Conservation (phyloP, 192 early-diverging fungal genomes). For the Coemansia guatemalensis region DNA sequence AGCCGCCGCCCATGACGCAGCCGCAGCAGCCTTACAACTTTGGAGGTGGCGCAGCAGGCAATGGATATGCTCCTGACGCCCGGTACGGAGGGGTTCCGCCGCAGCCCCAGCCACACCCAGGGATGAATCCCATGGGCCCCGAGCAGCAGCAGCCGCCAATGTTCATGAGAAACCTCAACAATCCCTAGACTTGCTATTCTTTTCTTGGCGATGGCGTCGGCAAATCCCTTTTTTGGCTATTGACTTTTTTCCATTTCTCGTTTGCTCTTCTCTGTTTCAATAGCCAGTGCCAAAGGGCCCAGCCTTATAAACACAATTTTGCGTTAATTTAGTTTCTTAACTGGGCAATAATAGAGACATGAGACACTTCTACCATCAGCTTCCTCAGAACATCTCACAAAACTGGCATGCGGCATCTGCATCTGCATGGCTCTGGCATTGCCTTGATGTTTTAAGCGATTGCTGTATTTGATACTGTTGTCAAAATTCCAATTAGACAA, state of each 20-base stretch:
- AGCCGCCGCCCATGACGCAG: neutral
- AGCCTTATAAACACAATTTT: neutral
- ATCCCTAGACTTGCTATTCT: constrained; percentile 3
- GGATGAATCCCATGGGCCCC: neutral
- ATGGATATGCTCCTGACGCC: neutral
- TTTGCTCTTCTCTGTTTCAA: neutral
- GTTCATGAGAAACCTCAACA: constrained; percentile 16
- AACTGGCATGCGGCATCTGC: too few species aligned
- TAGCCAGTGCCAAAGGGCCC: neutral
- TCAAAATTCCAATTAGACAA: neutral
- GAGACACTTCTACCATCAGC: neutral
- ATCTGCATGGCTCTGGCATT: too few species aligned
- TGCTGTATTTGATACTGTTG: neutral
- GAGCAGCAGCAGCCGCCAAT: constrained; percentile 1
- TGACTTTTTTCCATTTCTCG: neutral
- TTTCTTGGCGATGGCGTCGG: neutral
- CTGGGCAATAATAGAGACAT: neutral
- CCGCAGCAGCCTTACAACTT: constrained; percentile 8
- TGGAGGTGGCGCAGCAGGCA: neutral
- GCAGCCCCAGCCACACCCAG: constrained; percentile 11
- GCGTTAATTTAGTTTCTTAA: too few species aligned
- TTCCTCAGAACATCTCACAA: too few species aligned
- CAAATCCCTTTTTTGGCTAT: neutral
- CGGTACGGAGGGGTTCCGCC: constrained; percentile 1
- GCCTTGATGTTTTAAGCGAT: neutral